Evolutionary conservation across 306 rosid genomes (phyloP), one percentile per base, ranked within the genome.

Genomic region (Prinsepia uniflora): DNA sequence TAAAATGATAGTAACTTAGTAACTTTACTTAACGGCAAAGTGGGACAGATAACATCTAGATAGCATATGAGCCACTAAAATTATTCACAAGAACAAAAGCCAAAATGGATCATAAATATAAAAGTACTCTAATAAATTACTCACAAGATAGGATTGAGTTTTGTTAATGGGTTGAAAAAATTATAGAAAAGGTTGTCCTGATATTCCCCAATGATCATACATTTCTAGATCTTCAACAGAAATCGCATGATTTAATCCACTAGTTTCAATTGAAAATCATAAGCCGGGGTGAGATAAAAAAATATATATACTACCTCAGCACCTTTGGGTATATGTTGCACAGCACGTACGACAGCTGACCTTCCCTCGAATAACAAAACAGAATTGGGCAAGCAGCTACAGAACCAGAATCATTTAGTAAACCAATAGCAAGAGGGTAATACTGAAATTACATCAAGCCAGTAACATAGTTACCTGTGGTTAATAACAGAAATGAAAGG

Each of bases 401-500:
- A 83, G 68, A 36, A 67, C 64, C 73, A 72, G 53, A 54, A 67
- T 63, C 63, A 20, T 78, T 84, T 67, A 85, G 83, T 79, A 75
- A 67, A 53, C 60, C 50, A 24, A 73, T 54, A 61, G 56, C 42
- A 67, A 48, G 55, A 78, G 46, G 49, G 68, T 64, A 68, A 55
- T 24, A 79, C 53, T 19, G 67, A 57, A 44, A 72, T 22, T 10
- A 49, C 45, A 68, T 8, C 30, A 66, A 64, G 50, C 18, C 24
- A 52, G n/a, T 56, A 30, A 80, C 72, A 55, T 55, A 65, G 64
- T 78, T 76, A 94, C 98, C 98, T 94, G 83, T 94, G 98, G 81
- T 94, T 90, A 76, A 94, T 79, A 66, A 94, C 86, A 72, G 98
- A 93, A 72, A 93, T 81, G 60, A 90, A 87, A 56, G 98, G 96